A percentile compares a stretch with the other conserved stretches of the same genome.
Conservation (phyloP, 1,284 basidiomycete species). For the Rhodotorula sp. region DNA sequence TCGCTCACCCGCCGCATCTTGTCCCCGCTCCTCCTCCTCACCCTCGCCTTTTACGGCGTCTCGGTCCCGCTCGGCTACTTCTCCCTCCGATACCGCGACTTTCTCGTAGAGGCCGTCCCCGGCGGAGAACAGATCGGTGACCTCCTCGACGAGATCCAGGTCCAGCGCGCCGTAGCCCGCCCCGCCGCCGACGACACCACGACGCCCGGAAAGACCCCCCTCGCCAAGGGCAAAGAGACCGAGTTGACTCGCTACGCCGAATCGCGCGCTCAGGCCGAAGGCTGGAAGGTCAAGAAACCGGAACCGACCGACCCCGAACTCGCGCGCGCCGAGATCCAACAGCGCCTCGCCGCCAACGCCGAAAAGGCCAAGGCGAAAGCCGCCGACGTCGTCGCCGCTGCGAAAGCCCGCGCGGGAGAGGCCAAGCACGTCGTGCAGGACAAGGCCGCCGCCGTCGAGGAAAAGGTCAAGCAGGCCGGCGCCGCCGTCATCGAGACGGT, state of each 20-base stretch:
- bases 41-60: constrained; percentile 65
- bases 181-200: constrained; percentile 3
- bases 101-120: constrained; percentile 76
- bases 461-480: constrained; percentile 39
- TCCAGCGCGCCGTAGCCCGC: constrained; percentile 54
- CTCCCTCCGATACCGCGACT: constrained; percentile 69
- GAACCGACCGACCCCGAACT: constrained; percentile 46
- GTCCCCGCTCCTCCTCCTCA: constrained; percentile 50
- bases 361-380: constrained; percentile 29
- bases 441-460: constrained; percentile 20
- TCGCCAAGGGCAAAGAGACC: constrained; percentile 49
- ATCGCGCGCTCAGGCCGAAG: constrained; percentile 48
- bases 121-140: constrained; percentile 70
- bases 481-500: constrained; percentile 36
- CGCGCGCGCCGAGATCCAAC: constrained; percentile 47
- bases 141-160: constrained; percentile 68
- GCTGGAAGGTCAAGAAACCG: constrained; percentile 45
- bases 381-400: constrained; percentile 25
- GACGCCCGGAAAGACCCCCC: constrained; percentile 36
- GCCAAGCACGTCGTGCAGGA: constrained; percentile 40
- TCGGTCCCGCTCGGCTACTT: constrained; percentile 72
- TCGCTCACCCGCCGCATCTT: constrained; percentile 48
- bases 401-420: constrained; percentile 44
- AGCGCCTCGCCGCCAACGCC: constrained; percentile 35
- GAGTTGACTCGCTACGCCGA: constrained; percentile 55